These are phyloP conservation scores for Saksenaea vasiformis DNA, from an alignment of 371 early-diverging fungal species.

Conservation along the genomic window DNA sequence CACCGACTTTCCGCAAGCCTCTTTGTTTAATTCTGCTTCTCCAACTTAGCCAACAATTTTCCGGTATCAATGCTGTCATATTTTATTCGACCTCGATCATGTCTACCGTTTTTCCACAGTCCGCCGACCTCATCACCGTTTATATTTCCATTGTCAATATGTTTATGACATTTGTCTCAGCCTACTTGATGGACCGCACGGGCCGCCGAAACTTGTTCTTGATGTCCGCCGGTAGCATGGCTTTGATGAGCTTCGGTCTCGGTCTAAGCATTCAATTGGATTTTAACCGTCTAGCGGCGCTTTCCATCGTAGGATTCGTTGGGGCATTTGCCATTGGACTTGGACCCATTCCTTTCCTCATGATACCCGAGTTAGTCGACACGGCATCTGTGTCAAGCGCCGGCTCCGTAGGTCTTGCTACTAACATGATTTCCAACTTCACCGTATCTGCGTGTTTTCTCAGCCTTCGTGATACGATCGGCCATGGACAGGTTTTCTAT, in stretches of 20 bases:
- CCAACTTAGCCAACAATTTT: conserved; percentile 81
- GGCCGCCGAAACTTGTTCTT: conserved; percentile 84
- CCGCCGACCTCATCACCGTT: conserved; percentile 68
- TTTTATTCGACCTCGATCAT: conserved; percentile 85
- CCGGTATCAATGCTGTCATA: conserved; percentile 94
- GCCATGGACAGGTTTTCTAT: conserved; percentile 71
- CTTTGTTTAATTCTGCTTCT: conserved; percentile 73
- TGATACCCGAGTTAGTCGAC: conserved; percentile 84
- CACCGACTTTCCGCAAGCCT: conserved; percentile 58
- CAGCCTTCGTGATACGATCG: conserved; percentile 57
- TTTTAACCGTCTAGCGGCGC: conserved; percentile 57
- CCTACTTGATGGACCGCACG: conserved; percentile 76
- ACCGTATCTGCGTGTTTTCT: conserved; percentile 68
- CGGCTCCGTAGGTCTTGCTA: conserved; percentile 65
- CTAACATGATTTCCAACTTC: conserved; percentile 79
- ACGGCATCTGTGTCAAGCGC: conserved; percentile 71
- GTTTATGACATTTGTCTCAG: conserved; percentile 71
- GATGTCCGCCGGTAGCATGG: conserved; percentile 65
- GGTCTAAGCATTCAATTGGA: conserved; percentile 60
- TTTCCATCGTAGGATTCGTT: conserved; percentile 76
- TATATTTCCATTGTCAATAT: conserved; percentile 79
- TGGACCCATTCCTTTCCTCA: conserved; percentile 86
- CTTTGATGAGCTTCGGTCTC: conserved; percentile 53
- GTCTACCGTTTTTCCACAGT: conserved; percentile 62
- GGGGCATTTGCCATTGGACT: conserved; percentile 89